Base-by-base conservation (phyloP, 2,329 filamentous ascomycete species). In the Myriosclerotinia scirpicola region DNA sequence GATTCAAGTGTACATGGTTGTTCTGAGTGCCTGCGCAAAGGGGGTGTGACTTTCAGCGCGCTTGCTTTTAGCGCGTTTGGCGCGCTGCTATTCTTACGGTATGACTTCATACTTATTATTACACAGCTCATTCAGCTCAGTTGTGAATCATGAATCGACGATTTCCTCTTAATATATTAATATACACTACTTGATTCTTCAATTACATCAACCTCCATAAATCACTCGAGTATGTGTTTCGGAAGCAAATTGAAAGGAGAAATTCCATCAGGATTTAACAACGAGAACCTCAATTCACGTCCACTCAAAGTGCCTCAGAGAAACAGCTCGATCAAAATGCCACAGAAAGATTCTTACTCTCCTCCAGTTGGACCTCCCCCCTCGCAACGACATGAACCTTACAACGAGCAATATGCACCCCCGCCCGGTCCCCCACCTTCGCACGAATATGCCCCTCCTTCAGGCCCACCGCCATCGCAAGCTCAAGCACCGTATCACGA, bases 401-500 rank as follows among this genome's bases (percentile, higher is more conserved):
- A 70, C 44, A 62, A 73, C 8, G 50, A 66, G 34, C 55, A 58
- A 53, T 68, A 68, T 61, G 68, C 63, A 65, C 63, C 60, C 58
- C 44, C 72, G 62, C 26, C 71, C 12, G 71, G 73, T 0, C 70
- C 71, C 60, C 74, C 73, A 36, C 74, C 72, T 80, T 38, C 80
- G 79, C 78, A 73, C 52, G 72, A 77, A 26, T 78, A 75, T 26
- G 74, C 74, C 11, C 78, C 80, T 46, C 80, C 80, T 1, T 71
- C 78, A 0, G 78, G 78, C 0, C 78, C 77, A 20, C 77, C 77
- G 7, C 75, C 75, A 7, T 76, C 77, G 5, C 73, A 75, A 2
- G 42, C 70, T 11, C 68, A 72, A 62, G 66, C 67, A 50, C 72
- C 73, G 65, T 76, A 86, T 71, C 89, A 92, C 75, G 86, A 90